A percentile compares a stretch with the other conserved stretches of the same genome.
phyloP scores from a whole-genome alignment of 2,329 filamentous ascomycete genomes.

The Aureobasidium sp. region DNA sequence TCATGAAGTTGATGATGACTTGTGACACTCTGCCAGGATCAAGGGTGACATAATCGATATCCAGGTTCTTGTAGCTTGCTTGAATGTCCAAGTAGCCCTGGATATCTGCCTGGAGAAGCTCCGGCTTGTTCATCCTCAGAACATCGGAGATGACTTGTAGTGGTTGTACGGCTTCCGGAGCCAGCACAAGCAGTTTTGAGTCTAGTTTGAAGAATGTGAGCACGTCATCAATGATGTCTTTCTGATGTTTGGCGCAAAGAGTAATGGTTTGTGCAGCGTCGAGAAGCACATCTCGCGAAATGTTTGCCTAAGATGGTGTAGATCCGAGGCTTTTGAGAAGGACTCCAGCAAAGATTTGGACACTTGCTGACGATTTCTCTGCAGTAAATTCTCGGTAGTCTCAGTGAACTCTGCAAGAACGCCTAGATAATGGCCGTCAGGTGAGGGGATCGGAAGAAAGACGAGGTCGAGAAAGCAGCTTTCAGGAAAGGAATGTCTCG shows the following conservation, averaged over 20 bases:
- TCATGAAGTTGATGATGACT: conserved; percentile 19
- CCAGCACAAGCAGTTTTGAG: conserved; percentile 28
- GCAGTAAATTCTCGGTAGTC: background rate
- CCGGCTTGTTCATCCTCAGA: conserved; percentile 29
- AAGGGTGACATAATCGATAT: conserved; percentile 26
- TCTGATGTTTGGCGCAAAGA: conserved; percentile 23
- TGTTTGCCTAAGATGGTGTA: background rate
- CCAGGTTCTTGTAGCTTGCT: conserved; percentile 21
- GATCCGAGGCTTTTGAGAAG: background rate
- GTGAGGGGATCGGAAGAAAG: conserved; percentile 20
- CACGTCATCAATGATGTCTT: conserved; percentile 32
- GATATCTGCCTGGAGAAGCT: conserved; percentile 27
- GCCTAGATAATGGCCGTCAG: conserved; percentile 8
- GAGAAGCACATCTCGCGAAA: conserved; percentile 1
- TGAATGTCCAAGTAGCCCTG: conserved; percentile 23
- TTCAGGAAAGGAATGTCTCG: conserved; percentile 19
- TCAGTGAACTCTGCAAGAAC: conserved; percentile 12
- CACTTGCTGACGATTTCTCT: background rate
- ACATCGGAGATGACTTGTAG: conserved; percentile 28
- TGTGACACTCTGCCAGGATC: conserved; percentile 32
- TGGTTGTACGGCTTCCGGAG: conserved; percentile 30
- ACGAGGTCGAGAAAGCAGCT: conserved; percentile 23
- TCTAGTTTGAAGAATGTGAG: conserved; percentile 33
- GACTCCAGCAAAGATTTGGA: background rate
- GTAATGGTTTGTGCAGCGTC: conserved; percentile 22